Conservation (phyloP, 345 rosid genomes). For the Salix arbutifolia region DNA sequence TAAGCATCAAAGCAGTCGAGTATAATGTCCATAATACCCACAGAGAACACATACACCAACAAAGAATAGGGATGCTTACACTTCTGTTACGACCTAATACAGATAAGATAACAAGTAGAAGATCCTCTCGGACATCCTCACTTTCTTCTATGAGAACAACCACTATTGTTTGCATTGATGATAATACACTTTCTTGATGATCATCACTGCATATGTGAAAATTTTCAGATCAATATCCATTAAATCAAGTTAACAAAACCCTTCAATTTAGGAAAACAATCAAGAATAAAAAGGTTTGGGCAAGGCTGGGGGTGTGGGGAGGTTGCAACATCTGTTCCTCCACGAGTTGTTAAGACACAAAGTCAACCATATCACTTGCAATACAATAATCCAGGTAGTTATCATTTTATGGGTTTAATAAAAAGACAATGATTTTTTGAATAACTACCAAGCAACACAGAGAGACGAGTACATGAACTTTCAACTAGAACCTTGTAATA, state of each 20-base stretch:
- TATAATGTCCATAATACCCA: background rate
- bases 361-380: background rate
- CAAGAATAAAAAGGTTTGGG: background rate
- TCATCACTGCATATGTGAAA: slow-evolving; percentile 67
- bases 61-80: slow-evolving; percentile 43
- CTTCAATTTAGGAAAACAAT: background rate
- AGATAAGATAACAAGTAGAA: slow-evolving; percentile 62
- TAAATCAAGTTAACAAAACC: background rate
- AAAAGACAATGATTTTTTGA: background rate
- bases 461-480: background rate
- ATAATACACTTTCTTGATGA: slow-evolving; percentile 77
- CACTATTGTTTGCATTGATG: slow-evolving; percentile 93
- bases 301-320: background rate
- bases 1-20: background rate
- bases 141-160: slow-evolving; percentile 81
- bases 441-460: background rate
- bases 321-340: background rate
- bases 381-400: background rate
- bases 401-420: background rate
- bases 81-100: slow-evolving; percentile 66
- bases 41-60: slow-evolving; percentile 3
- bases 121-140: slow-evolving; percentile 83
- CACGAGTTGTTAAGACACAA: background rate
- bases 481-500: background rate
- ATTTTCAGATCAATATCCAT: slow-evolving; percentile 2